Base-by-base conservation (phyloP, 1,284 basidiomycete species). In the Cryptococcus maquisensis region DNA sequence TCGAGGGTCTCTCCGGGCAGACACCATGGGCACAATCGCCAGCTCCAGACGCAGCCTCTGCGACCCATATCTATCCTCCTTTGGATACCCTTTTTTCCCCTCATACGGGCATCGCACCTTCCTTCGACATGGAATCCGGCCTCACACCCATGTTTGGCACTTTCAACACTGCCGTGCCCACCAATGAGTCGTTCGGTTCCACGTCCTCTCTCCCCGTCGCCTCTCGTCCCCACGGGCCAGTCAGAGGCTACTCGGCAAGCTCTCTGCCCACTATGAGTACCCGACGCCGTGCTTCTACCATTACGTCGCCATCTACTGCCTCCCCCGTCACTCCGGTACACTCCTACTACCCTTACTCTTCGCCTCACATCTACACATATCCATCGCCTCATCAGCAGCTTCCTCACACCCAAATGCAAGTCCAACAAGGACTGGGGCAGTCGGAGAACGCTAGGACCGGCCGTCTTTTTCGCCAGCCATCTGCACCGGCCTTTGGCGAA, bases 141-240 rank as follows among this genome's bases (percentile, higher is more conserved):
- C 35, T 56, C 5, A 50, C 57, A 23, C 57, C 57, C 1, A 56
- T 59, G 57, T 59, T 59, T 23, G 28, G 51, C n/a, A 36, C 39
- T 6, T 59, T 59, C 26, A 42, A 21, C 38, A 52, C 56, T 32
- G 37, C 51, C 20, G 46, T 44, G 28, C 45, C 49, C 15, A 51
- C 44, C 20, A 42, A 41, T 32, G 48, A 54, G 16, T 18, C 20
- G 10, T 36, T 21, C 16, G 23, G 18, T 39, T 15, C 46, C 24
- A 13, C 20, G 16, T n/a, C 45, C 21, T 24, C 20, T 12, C 37
- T 16, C 13, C 13, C 37, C 24, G 16, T 12, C 40, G 9, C 38
- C 37, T 36, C 49, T n/a, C 8, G 51, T 26, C 51, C 49, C 10
- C 42, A 41, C n/a, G 49, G 53, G 4, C 56, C 59, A 7, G 49